Conservation (phyloP, 2,329 filamentous ascomycete genomes). For the Fulvia fulva region DNA sequence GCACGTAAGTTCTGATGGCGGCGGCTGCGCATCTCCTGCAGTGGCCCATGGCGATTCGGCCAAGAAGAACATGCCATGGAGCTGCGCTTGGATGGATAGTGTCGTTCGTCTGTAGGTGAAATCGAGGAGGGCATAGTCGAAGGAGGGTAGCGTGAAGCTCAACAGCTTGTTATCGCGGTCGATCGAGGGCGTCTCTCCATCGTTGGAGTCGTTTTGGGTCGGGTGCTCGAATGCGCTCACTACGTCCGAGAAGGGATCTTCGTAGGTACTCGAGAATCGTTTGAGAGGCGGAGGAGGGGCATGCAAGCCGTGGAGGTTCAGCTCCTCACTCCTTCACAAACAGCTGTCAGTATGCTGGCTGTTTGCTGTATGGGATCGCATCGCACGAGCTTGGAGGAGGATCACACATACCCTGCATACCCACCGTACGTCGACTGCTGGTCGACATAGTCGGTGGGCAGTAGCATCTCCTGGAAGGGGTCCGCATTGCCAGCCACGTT, state of each 20-base stretch:
- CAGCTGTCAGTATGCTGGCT: not conserved
- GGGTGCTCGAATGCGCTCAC: constrained; percentile 47
- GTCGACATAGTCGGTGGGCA: constrained; percentile 54
- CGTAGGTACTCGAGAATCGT: constrained; percentile 39
- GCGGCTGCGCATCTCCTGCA: constrained; percentile 52
- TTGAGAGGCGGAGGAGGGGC: constrained; percentile 29
- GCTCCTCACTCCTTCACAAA: constrained; percentile 27
- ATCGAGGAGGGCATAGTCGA: constrained; percentile 60
- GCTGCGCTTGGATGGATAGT: constrained; percentile 66
- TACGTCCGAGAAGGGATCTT: constrained; percentile 50
- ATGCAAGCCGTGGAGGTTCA: constrained; percentile 25
- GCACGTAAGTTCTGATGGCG: constrained; percentile 84
- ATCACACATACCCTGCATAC: constrained; percentile 51
- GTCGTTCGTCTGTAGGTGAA: constrained; percentile 61
- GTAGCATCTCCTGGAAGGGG: constrained; percentile 43
- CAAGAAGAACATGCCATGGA: constrained; percentile 86
- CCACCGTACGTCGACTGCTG: constrained; percentile 58
- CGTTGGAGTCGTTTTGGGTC: constrained; percentile 35
- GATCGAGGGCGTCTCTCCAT: constrained; percentile 52
- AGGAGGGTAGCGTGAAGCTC: constrained; percentile 46
- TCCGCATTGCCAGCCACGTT: constrained; percentile 45
- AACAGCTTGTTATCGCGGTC: constrained; percentile 59
- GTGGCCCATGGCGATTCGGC: constrained; percentile 70
- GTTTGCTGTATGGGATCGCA: not conserved
- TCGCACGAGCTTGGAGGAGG: not conserved